phyloP scores from a whole-genome alignment of 176 grass and related monocot genomes.

The Lolium rigidum region DNA sequence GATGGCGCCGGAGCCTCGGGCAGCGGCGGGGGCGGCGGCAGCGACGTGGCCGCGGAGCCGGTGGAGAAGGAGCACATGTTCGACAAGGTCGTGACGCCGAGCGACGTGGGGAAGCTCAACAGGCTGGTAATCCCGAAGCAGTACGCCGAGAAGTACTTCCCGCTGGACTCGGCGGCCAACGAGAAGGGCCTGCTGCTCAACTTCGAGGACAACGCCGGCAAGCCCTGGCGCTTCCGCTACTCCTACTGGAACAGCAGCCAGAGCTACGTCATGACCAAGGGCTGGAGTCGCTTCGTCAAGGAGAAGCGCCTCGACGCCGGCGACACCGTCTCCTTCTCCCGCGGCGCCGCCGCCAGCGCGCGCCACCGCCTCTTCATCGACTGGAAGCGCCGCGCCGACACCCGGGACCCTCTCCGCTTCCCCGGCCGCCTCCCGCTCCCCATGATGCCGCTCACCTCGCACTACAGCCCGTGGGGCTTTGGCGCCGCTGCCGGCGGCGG shows the following conservation, averaged over 20 bases:
- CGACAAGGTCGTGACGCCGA: slow-evolving; percentile 97
- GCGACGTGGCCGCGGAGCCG: slow-evolving; percentile 6
- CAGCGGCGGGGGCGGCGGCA: slow-evolving; percentile 24
- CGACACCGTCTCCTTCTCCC: slow-evolving; percentile 93
- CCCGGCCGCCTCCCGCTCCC: slow-evolving; percentile 47
- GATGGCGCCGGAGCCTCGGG: slow-evolving; percentile 54
- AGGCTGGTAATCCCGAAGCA: slow-evolving; percentile 98
- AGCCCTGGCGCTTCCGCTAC: slow-evolving; percentile 98
- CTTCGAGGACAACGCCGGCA: slow-evolving; percentile 92
- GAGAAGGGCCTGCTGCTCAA: slow-evolving; percentile 84
- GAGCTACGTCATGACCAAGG: slow-evolving; percentile 99
- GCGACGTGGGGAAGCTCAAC: slow-evolving; percentile 98
- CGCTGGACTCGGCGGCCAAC: slow-evolving; percentile 69
- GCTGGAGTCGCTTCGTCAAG: slow-evolving; percentile 99
- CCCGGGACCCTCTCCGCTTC: slow-evolving; percentile 47
- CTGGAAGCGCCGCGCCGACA: slow-evolving; percentile 81
- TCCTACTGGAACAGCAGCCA: slow-evolving; percentile 99
- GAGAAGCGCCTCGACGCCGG: slow-evolving; percentile 94
- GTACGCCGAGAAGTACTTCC: slow-evolving; percentile 97
- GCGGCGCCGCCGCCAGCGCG: slow-evolving; percentile 48
- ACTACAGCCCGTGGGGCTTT: slow-evolving; percentile 50
- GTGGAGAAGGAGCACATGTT: slow-evolving; percentile 99
- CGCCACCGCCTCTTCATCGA: slow-evolving; percentile 83
- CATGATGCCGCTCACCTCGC: slow-evolving; percentile 41
- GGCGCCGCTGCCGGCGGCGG: slow-evolving; percentile 15